Conservation (phyloP, 257 asterid species). For the Eustoma russellianum region DNA sequence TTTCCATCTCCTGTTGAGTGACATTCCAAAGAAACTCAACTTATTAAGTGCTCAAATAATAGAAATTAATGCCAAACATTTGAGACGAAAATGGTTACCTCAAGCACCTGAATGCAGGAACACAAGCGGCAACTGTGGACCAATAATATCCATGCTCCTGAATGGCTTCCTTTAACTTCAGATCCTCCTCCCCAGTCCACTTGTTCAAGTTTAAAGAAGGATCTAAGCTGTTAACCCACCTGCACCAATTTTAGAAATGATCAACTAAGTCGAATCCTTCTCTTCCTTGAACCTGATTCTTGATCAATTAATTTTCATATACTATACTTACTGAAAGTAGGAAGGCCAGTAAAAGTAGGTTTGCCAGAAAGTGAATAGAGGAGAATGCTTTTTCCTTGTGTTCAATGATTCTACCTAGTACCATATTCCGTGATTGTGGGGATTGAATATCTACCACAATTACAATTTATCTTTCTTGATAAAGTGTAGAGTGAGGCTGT, state of each 20-base stretch:
- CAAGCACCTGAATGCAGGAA: slow-evolving; percentile 78
- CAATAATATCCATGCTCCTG: slow-evolving; percentile 71
- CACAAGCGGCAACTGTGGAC: slow-evolving; percentile 88
- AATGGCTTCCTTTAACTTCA: slow-evolving; percentile 57
- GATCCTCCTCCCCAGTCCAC: slow-evolving; percentile 84
- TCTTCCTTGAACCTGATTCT: not conserved
- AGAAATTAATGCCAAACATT: not conserved
- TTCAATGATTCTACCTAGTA: no score
- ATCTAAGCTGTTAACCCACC: slow-evolving; percentile 92
- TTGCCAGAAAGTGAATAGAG: no score
- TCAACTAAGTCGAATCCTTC: slow-evolving; percentile 1
- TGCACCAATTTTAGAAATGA: slow-evolving; percentile 17
- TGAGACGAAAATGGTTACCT: slow-evolving; percentile 27
- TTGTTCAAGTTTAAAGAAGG: slow-evolving; percentile 53
- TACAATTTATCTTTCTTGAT: no score
- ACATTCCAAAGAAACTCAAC: slow-evolving; percentile 7
- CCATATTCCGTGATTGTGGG: no score
- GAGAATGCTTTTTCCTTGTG: no score
- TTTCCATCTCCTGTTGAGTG: slow-evolving; percentile 69
- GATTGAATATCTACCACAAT: no score
- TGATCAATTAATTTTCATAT: not conserved
- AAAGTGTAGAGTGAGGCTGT: no score
- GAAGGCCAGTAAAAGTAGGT: no score
- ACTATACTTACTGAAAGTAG: slow-evolving; percentile 40
- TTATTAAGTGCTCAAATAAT: not conserved